These are phyloP conservation scores for Jaapia argillacea DNA, from an alignment of 768 basidiomycete species.

Conservation along the genomic window DNA sequence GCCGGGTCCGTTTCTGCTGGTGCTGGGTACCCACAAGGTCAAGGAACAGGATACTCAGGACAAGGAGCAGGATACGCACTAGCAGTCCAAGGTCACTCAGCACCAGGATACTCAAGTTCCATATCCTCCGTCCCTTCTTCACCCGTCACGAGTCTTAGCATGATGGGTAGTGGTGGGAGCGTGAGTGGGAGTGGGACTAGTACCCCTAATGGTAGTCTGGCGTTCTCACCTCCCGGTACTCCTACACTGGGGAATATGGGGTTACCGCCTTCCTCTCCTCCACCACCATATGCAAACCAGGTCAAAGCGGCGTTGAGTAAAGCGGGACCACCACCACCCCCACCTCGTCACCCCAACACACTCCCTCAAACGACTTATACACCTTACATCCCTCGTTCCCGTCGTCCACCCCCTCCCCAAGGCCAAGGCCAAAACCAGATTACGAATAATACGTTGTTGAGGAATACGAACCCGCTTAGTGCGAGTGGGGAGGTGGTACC, in stretches of 20 bases:
- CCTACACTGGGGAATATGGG: neutral
- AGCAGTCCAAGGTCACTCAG: conserved; percentile 16
- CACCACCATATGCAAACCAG: conserved; percentile 15
- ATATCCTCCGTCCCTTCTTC: conserved; percentile 24
- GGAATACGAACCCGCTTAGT: conserved; percentile 23
- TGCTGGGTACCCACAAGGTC: too few species aligned
- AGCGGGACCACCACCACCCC: conserved; percentile 22
- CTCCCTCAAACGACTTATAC: conserved; percentile 67
- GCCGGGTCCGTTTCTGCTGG: conserved; percentile 9
- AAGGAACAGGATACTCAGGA: too few species aligned
- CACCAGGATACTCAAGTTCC: conserved; percentile 14
- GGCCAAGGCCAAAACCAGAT: neutral
- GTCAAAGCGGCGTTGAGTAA: too few species aligned
- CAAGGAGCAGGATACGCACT: too few species aligned
- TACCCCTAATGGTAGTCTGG: conserved; percentile 13
- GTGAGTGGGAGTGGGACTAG: conserved; percentile 18
- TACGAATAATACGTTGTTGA: neutral
- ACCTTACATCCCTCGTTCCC: conserved; percentile 67
- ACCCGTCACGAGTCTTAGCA: conserved; percentile 14
- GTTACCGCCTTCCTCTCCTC: conserved; percentile 14
- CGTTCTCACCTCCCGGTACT: neutral
- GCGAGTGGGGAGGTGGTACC: conserved; percentile 44
- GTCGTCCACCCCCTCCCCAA: conserved; percentile 27
- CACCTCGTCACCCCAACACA: conserved; percentile 34
- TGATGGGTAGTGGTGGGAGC: too few species aligned